A percentile compares a stretch with the other conserved stretches of the same genome.
phyloP scores from a whole-genome alignment of 805 yeast genomes.

The Starmerella floricola region DNA sequence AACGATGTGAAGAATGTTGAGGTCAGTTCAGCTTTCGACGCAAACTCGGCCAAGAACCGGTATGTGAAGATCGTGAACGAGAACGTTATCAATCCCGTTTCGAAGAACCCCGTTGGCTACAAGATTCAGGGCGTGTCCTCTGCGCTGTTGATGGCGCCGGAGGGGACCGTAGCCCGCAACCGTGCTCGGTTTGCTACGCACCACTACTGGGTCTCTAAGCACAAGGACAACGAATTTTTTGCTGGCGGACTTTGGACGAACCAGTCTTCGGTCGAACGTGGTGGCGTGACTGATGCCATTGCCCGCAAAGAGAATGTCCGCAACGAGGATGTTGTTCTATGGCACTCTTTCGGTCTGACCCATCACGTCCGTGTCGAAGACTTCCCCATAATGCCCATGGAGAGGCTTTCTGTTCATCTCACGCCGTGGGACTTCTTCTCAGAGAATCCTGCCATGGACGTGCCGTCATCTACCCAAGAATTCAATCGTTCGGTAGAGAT shows the following conservation, averaged over 20 bases:
- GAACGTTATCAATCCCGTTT: slow-evolving; percentile 52
- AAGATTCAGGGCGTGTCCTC: slow-evolving; percentile 62
- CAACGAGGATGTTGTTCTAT: slow-evolving; percentile 59
- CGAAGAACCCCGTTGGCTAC: slow-evolving; percentile 64
- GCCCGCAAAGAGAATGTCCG: slow-evolving; percentile 45
- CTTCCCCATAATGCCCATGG: slow-evolving; percentile 84
- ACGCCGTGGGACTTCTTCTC: slow-evolving; percentile 65
- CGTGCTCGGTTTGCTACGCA: slow-evolving; percentile 67
- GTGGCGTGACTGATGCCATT: slow-evolving; percentile 24
- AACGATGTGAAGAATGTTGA: slow-evolving; percentile 52
- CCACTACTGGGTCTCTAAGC: slow-evolving; percentile 72
- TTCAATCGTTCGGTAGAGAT: slow-evolving; percentile 48
- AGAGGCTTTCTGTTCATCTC: slow-evolving; percentile 53
- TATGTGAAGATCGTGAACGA: slow-evolving; percentile 65
- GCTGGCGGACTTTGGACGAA: slow-evolving; percentile 83
- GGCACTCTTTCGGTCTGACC: slow-evolving; percentile 73
- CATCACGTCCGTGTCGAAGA: slow-evolving; percentile 64
- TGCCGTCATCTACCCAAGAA: slow-evolving; percentile 55
- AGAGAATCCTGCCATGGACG: slow-evolving; percentile 65
- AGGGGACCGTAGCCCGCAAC: slow-evolving; percentile 49
- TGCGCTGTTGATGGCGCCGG: slow-evolving; percentile 60
- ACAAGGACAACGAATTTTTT: slow-evolving; percentile 54
- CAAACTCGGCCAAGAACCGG: slow-evolving; percentile 63
- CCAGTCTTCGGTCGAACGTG: slow-evolving; percentile 59
- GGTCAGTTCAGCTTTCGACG: slow-evolving; percentile 57